Evolutionary conservation across 257 asterid genomes (phyloP).

Genomic region (Nicotiana sylvestris): DNA sequence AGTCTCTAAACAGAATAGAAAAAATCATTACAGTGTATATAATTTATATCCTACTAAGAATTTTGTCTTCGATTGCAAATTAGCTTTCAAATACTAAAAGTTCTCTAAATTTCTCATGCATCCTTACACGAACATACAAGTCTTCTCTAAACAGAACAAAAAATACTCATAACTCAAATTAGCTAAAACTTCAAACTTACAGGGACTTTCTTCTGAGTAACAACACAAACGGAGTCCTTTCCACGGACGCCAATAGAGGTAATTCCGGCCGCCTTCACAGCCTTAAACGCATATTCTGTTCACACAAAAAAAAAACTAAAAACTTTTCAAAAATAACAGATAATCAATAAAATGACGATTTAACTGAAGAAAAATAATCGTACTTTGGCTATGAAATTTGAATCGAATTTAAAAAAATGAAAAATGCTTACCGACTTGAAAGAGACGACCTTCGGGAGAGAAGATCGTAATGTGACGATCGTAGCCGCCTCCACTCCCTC

Average conservation of each 20-base stretch:
- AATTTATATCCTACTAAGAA: no score
- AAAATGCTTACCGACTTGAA: slow-evolving; percentile 57
- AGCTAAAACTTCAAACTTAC: slow-evolving; percentile 14
- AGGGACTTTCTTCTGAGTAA: slow-evolving; percentile 99
- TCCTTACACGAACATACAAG: not conserved
- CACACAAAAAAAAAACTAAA: slow-evolving; percentile 1
- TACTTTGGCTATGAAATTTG: not conserved
- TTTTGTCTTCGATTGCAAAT: not conserved
- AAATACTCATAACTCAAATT: not conserved
- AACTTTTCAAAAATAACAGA: not conserved
- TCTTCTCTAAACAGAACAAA: not conserved
- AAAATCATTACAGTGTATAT: no score
- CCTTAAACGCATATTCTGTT: slow-evolving; percentile 57
- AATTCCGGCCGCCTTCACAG: slow-evolving; percentile 87
- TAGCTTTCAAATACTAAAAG: not conserved
- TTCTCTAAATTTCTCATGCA: not conserved
- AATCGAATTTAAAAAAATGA: not conserved
- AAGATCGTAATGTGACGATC: slow-evolving; percentile 99
- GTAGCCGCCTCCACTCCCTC: slow-evolving; percentile 99
- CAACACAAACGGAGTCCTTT: slow-evolving; percentile 91
- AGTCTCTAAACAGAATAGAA: not conserved
- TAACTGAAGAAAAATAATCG: not conserved
- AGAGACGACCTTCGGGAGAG: slow-evolving; percentile 99
- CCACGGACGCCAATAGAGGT: slow-evolving; percentile 98
- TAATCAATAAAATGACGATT: not conserved